Evolutionary conservation across 495 filamentous ascomycete species (phyloP).

Genomic region (Aspergillus wentii): DNA sequence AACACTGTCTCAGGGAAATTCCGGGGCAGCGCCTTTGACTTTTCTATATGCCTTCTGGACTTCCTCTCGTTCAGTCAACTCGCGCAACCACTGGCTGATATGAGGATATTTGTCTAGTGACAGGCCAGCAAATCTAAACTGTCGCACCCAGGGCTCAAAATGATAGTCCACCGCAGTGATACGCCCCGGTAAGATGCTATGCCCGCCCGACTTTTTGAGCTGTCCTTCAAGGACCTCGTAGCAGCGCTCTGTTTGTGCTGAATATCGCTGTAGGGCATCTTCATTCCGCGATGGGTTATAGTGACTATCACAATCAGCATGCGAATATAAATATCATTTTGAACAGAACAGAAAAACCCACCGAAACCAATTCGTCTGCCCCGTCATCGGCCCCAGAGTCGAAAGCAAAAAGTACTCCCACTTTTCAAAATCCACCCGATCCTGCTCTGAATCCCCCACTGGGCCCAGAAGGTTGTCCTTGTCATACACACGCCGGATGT

Average conservation of each 20-base stretch:
- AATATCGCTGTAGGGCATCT: slow-evolving; percentile 33
- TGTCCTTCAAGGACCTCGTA: slow-evolving; percentile 39
- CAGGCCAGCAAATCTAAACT: slow-evolving; percentile 33
- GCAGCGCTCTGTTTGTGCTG: slow-evolving; percentile 31
- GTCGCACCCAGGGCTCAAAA: slow-evolving; percentile 42
- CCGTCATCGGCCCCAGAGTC: slow-evolving; percentile 37
- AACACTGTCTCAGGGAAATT: no score
- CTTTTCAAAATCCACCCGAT: slow-evolving; percentile 40
- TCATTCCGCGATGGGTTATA: slow-evolving; percentile 31
- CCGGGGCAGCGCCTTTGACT: slow-evolving; percentile 6
- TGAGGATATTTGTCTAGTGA: slow-evolving; percentile 34
- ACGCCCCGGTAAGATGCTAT: slow-evolving; percentile 29
- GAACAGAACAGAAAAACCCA: no score
- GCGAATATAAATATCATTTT: neutral
- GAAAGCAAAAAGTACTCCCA: slow-evolving; percentile 42
- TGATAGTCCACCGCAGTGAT: slow-evolving; percentile 38
- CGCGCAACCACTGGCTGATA: slow-evolving; percentile 20
- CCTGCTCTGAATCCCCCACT: slow-evolving; percentile 27
- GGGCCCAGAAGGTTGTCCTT: slow-evolving; percentile 18
- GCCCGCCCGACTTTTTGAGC: slow-evolving; percentile 30
- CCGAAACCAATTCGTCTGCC: slow-evolving; percentile 39
- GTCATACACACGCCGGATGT: slow-evolving; percentile 31
- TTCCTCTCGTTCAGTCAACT: slow-evolving; percentile 22
- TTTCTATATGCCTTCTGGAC: slow-evolving; percentile 24
- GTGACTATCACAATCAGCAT: slow-evolving; percentile 10